phyloP scores from a whole-genome alignment of 2,329 filamentous ascomycete genomes.

The Aspergillus nomiae region DNA sequence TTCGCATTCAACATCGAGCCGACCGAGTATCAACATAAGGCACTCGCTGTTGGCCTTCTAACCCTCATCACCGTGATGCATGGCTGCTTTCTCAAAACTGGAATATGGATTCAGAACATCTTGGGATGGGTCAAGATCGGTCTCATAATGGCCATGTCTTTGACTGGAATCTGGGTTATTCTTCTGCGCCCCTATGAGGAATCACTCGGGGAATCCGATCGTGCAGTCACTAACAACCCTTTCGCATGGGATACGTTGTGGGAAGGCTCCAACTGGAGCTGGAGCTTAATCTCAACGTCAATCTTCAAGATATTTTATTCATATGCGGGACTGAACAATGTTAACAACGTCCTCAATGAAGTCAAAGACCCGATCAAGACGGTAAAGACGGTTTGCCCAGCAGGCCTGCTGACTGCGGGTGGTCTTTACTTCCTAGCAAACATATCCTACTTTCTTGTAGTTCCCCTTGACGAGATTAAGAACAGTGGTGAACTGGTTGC shows the following conservation, averaged over 20 bases:
- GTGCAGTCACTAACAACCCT: neutral
- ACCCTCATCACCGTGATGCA: conserved; percentile 62
- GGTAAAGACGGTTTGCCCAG: conserved; percentile 62
- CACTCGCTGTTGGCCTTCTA: conserved; percentile 59
- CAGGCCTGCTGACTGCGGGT: conserved; percentile 63
- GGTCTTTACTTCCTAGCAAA: conserved; percentile 69
- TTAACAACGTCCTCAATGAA: conserved; percentile 72
- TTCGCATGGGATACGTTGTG: conserved; percentile 58
- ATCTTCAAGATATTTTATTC: conserved; percentile 68
- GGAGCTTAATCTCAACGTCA: conserved; percentile 66
- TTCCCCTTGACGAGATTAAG: conserved; percentile 68
- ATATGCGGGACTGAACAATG: conserved; percentile 66
- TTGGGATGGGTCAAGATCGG: conserved; percentile 66
- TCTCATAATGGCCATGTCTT: conserved; percentile 62
- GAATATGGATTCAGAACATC: conserved; percentile 62
- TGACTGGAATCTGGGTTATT: conserved; percentile 63
- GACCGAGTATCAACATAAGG: conserved; percentile 55
- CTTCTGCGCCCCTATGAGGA: conserved; percentile 42
- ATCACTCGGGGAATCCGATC: conserved; percentile 4
- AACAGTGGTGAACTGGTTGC: conserved; percentile 68
- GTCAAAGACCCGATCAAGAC: conserved; percentile 69
- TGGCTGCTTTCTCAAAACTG: conserved; percentile 58
- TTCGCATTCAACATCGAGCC: conserved; percentile 59
- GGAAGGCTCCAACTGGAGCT: conserved; percentile 69
- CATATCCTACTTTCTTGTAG: conserved; percentile 63